phyloP scores from a whole-genome alignment of 768 basidiomycete species.

The Pleurotus giganteus region DNA sequence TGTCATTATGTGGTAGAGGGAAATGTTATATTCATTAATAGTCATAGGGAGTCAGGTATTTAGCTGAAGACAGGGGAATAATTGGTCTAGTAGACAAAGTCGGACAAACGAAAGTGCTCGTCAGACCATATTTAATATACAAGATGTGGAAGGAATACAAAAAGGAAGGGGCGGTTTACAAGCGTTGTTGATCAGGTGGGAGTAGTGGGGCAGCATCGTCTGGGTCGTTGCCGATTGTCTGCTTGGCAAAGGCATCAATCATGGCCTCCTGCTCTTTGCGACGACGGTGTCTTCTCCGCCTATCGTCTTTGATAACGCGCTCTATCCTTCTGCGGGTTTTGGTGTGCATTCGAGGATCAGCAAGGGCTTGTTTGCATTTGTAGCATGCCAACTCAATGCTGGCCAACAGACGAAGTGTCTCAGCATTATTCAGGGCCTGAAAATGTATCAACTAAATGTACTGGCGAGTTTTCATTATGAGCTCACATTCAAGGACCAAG shows the following conservation, averaged over 20 bases:
- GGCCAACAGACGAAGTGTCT: conserved; percentile 77
- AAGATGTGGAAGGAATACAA: conserved; percentile 6
- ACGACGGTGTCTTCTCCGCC: conserved; percentile 74
- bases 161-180: background rate
- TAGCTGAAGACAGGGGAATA: background rate
- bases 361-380: conserved; percentile 63
- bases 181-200: conserved; percentile 17
- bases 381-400: conserved; percentile 86
- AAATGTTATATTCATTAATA: conserved; percentile 1
- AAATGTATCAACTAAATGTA: conserved; percentile 4
- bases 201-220: conserved; percentile 18
- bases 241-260: conserved; percentile 73
- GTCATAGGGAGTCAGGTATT: background rate
- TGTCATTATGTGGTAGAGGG: background rate
- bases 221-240: conserved; percentile 37
- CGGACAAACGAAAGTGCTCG: background rate
- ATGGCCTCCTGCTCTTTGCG: conserved; percentile 84
- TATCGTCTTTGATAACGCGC: conserved; percentile 82
- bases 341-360: conserved; percentile 64
- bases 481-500: conserved; percentile 82
- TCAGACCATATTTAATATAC: conserved; percentile 7
- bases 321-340: conserved; percentile 72
- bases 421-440: conserved; percentile 79
- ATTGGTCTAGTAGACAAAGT: conserved; percentile 2
- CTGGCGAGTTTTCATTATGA: conserved; percentile 7